phyloP scores from a whole-genome alignment of 2,329 filamentous ascomycete species.

The Arthrobotrys pseudoclavata region DNA sequence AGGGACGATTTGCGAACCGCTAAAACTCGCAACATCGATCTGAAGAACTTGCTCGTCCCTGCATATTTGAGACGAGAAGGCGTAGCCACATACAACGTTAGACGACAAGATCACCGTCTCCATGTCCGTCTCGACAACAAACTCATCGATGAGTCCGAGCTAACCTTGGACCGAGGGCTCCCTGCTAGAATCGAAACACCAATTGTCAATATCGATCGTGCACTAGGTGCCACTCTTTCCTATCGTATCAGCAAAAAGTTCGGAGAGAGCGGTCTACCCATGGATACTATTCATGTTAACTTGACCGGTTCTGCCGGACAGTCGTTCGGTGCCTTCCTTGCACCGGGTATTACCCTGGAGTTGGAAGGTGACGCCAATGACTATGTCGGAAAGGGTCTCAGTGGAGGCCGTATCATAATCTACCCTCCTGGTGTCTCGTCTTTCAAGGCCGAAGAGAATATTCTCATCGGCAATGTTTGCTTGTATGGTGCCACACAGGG shows the following conservation, averaged over 20 bases:
- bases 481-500: conserved; percentile 93
- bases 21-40: conserved; percentile 93
- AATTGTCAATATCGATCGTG: conserved; percentile 95
- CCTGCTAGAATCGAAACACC: conserved; percentile 95
- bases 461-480: conserved; percentile 93
- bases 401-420: conserved; percentile 90
- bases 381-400: conserved; percentile 95
- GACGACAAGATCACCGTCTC: conserved; percentile 95
- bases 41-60: conserved; percentile 91
- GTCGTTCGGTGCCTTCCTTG: conserved; percentile 94
- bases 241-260: conserved; percentile 96
- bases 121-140: conserved; percentile 96
- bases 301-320: conserved; percentile 97
- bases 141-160: conserved; percentile 92
- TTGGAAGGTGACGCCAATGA: conserved; percentile 97
- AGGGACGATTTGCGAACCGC: conserved; percentile 87
- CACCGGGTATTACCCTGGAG: conserved; percentile 92
- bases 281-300: conserved; percentile 95
- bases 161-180: conserved; percentile 92
- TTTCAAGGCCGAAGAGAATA: conserved; percentile 96
- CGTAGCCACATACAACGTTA: conserved; percentile 96
- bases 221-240: conserved; percentile 90
- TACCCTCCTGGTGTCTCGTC: conserved; percentile 91
- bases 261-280: conserved; percentile 86
- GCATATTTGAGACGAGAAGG: conserved; percentile 95